Evolutionary conservation across 768 basidiomycete species (phyloP).

Genomic region (Xerocomellus dryophilus): DNA sequence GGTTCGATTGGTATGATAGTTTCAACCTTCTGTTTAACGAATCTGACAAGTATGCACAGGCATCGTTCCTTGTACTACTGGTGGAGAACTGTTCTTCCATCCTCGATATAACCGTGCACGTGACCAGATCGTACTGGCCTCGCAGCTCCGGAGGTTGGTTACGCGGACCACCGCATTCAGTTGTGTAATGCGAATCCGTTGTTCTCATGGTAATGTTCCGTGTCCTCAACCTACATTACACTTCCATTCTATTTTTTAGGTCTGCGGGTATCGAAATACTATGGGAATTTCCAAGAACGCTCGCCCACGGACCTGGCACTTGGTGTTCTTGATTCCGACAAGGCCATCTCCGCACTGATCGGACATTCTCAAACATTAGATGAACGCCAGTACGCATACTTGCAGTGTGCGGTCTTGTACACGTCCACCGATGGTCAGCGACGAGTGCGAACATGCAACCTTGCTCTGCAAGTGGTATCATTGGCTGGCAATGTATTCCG

Average conservation of each 20-base stretch:
- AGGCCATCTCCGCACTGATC: constrained; percentile 70
- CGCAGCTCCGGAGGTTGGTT: constrained; percentile 72
- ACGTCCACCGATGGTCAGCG: constrained; percentile 76
- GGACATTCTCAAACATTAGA: constrained; percentile 69
- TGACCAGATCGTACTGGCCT: constrained; percentile 62
- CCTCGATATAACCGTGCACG: constrained; percentile 77
- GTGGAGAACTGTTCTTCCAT: constrained; percentile 90
- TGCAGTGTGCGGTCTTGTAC: constrained; percentile 88
- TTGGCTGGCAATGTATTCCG: constrained; percentile 91
- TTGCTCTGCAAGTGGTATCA: constrained; percentile 76
- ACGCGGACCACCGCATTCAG: constrained; percentile 74
- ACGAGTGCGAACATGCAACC: constrained; percentile 79
- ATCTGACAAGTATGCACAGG: constrained; percentile 38
- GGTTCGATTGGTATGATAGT: constrained; percentile 69
- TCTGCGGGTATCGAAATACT: constrained; percentile 59
- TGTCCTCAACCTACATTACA: constrained; percentile 5
- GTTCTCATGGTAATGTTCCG: constrained; percentile 65
- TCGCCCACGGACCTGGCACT: constrained; percentile 73
- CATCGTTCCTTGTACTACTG: constrained; percentile 66
- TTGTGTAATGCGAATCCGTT: constrained; percentile 76
- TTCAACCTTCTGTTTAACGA: constrained; percentile 1
- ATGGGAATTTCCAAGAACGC: constrained; percentile 70
- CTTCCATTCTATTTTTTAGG: constrained; percentile 38
- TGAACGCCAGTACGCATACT: constrained; percentile 66
- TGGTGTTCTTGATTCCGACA: constrained; percentile 78